Evolutionary conservation across 208 protist species (phyloP).

Genomic region (Leishmania aethiopica): DNA sequence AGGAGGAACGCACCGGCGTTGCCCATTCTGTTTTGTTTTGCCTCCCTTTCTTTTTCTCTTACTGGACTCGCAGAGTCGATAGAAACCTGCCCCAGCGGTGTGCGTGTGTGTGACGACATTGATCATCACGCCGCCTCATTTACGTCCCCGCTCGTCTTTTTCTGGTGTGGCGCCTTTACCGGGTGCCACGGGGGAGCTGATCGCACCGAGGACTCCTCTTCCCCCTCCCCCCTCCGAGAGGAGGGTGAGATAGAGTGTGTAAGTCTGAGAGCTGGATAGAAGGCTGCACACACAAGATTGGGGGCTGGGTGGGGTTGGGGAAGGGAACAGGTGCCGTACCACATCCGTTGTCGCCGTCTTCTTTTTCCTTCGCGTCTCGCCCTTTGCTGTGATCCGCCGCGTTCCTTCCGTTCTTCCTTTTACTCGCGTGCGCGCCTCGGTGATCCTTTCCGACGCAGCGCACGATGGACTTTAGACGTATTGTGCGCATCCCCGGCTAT

Average conservation of each 20-base stretch:
- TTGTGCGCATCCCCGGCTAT: neutral
- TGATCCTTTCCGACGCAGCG: slow-evolving; percentile 90
- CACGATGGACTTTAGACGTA: slow-evolving; percentile 76
- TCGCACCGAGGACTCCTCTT: neutral
- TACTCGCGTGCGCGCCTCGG: neutral
- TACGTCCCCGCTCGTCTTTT: neutral
- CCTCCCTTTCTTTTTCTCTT: neutral
- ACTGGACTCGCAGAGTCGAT: neutral
- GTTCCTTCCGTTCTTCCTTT: neutral
- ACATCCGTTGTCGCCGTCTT: neutral
- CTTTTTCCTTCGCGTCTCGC: neutral
- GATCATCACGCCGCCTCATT: neutral
- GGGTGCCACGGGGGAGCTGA: neutral
- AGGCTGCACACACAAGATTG: neutral
- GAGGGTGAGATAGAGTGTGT: neutral
- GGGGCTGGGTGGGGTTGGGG: too few species aligned
- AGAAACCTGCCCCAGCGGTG: neutral
- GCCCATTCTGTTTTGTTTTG: slow-evolving; percentile 6
- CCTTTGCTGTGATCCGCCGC: neutral
- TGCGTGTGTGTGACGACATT: neutral
- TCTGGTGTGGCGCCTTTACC: neutral
- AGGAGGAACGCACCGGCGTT: neutral
- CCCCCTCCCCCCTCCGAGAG: neutral
- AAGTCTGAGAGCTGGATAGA: neutral
- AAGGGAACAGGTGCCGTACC: neutral